Percentiles rank a stretch among this genome's conserved stretches.
phyloP scores from a whole-genome alignment of 176 grass and related monocot species.

The Hyparrhenia diplandra region DNA sequence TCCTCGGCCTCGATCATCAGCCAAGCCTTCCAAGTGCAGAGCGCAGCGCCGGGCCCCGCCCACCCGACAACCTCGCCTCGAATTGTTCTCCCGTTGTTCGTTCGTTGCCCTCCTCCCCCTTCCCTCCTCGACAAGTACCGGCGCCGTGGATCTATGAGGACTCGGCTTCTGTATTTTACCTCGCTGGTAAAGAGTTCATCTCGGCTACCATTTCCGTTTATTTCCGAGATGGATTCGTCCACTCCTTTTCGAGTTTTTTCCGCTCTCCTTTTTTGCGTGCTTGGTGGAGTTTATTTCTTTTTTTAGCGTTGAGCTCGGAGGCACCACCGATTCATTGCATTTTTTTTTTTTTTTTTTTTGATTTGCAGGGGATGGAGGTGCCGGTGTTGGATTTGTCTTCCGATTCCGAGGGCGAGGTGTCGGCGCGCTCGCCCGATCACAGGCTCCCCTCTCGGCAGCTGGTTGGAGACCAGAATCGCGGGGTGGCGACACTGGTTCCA shows the following conservation, averaged over 20 bases:
- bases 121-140: background rate
- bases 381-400: slow-evolving; percentile 32
- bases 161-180: background rate
- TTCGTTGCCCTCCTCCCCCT: background rate
- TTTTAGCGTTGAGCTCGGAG: background rate
- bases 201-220: background rate
- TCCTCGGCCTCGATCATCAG: background rate
- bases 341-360: no score
- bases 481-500: background rate
- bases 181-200: background rate
- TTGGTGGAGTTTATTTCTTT: background rate
- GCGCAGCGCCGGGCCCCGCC: background rate
- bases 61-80: background rate
- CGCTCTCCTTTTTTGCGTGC: background rate
- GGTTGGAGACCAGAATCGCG: background rate
- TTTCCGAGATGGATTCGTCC: background rate
- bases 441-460: slow-evolving; percentile 4
- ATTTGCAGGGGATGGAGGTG: slow-evolving; percentile 44
- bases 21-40: background rate
- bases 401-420: slow-evolving; percentile 28
- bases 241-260: background rate
- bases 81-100: background rate
- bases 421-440: slow-evolving; percentile 24
- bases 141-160: background rate
- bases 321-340: background rate